Evolutionary conservation across 306 rosid species (phyloP).

Genomic region (Luffa acutangula): DNA sequence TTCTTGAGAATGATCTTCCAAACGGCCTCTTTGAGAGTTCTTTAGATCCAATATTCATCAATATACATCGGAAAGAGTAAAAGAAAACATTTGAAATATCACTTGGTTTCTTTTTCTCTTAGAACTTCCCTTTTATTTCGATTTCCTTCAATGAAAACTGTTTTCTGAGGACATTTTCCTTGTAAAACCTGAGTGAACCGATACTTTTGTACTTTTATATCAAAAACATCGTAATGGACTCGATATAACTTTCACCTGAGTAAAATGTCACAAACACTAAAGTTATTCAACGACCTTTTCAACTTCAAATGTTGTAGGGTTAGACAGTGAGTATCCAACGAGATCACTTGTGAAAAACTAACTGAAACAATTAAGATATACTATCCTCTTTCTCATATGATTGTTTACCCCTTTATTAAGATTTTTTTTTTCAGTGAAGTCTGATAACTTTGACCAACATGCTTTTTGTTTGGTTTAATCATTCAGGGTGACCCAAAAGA

Average conservation of each 20-base stretch:
- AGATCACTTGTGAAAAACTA: not conserved
- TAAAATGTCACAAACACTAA: no score
- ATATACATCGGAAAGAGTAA: no score
- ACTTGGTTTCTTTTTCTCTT: no score
- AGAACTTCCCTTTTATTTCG: no score
- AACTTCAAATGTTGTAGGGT: not conserved
- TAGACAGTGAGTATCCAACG: not conserved
- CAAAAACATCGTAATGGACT: not conserved
- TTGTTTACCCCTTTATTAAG: not conserved
- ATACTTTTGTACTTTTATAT: not conserved
- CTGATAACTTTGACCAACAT: not conserved
- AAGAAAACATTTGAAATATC: no score
- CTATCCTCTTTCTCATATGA: not conserved
- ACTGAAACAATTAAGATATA: not conserved
- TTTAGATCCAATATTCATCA: not conserved
- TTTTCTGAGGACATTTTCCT: not conserved
- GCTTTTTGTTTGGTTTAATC: not conserved
- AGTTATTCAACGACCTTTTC: not conserved
- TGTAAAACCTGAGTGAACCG: not conserved
- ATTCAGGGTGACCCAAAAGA: conserved; percentile 64
- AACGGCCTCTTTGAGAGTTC: not conserved
- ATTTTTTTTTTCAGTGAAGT: not conserved
- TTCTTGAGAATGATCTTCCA: no score
- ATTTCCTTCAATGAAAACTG: no score
- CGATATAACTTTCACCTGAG: not conserved